Conservation (phyloP, 192 early-diverging fungal genomes). For the Gryganskiella cystojenkinii region DNA sequence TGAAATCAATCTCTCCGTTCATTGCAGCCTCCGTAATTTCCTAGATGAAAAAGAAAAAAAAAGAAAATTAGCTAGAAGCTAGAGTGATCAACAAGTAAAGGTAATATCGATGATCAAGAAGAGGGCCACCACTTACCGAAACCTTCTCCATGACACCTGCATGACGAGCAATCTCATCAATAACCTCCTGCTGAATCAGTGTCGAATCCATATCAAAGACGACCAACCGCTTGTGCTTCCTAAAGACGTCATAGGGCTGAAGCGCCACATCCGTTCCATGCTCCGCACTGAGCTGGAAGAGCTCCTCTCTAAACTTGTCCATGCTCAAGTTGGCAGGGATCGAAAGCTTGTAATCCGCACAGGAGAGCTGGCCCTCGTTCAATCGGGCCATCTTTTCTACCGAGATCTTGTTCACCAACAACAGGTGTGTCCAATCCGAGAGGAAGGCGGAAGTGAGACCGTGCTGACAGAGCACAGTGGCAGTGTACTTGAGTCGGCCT, state of each 20-base stretch:
- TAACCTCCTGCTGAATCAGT: conserved; percentile 98
- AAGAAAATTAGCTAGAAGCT: background rate
- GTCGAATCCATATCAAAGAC: conserved; percentile 99
- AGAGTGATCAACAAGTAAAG: background rate
- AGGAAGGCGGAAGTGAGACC: conserved; percentile 82
- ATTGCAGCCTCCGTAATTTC: conserved; percentile 95
- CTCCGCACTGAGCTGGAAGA: conserved; percentile 77
- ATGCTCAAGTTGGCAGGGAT: conserved; percentile 76
- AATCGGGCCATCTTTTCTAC: conserved; percentile 91
- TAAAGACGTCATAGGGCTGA: conserved; percentile 89
- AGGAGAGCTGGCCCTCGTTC: conserved; percentile 74
- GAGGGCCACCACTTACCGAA: conserved; percentile 65
- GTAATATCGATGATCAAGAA: background rate
- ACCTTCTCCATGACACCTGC: conserved; percentile 94
- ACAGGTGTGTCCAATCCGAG: conserved; percentile 81
- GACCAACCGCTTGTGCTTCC: conserved; percentile 91
- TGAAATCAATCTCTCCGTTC: conserved; percentile 99
- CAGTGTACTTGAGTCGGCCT: conserved; percentile 85
- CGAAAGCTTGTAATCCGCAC: conserved; percentile 86
- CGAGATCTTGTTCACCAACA: conserved; percentile 81
- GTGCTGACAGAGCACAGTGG: conserved; percentile 87
- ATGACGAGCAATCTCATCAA: conserved; percentile 96
- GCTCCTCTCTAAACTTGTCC: conserved; percentile 72
- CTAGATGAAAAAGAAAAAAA: conserved; percentile 48
- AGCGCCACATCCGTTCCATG: conserved; percentile 86